Evolutionary conservation across 331 rosid species (phyloP).

Genomic region (Acacia pycnantha): DNA sequence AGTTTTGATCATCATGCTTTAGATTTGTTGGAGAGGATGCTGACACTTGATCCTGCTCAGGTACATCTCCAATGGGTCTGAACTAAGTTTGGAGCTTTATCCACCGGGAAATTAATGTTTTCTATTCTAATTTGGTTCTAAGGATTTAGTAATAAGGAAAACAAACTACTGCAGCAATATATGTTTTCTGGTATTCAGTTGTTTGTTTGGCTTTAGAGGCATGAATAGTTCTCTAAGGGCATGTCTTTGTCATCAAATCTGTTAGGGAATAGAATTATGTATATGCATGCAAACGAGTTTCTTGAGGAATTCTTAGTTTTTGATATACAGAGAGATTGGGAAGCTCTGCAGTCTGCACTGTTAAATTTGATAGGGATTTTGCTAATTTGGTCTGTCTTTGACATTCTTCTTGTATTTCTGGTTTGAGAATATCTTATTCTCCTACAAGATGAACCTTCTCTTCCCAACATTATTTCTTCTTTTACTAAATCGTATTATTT

Average conservation of each 20-base stretch:
- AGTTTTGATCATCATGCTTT: slow-evolving; percentile 96
- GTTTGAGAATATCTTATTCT: background rate
- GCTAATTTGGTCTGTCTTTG: background rate
- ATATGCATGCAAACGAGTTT: background rate
- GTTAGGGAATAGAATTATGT: background rate
- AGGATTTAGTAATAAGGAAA: background rate
- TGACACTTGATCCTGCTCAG: slow-evolving; percentile 88
- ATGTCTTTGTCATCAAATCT: background rate
- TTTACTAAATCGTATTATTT: background rate
- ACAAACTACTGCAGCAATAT: background rate
- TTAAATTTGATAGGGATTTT: background rate
- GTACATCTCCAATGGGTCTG: slow-evolving; percentile 32
- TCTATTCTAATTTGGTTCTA: background rate
- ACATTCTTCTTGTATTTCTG: background rate
- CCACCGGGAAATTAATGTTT: background rate
- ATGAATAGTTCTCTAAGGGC: no score
- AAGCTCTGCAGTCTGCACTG: background rate
- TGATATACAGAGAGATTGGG: background rate
- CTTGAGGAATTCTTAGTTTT: background rate
- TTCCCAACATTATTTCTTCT: background rate
- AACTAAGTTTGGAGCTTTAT: background rate
- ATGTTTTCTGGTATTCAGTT: background rate
- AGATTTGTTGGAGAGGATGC: slow-evolving; percentile 90
- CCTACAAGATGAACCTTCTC: background rate
- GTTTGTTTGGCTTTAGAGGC: no score